A percentile compares a stretch with the other conserved stretches of the same genome.
These are phyloP conservation scores for Davidsoniella virescens DNA, from an alignment of 2,329 filamentous ascomycete species.

Conservation along the genomic window DNA sequence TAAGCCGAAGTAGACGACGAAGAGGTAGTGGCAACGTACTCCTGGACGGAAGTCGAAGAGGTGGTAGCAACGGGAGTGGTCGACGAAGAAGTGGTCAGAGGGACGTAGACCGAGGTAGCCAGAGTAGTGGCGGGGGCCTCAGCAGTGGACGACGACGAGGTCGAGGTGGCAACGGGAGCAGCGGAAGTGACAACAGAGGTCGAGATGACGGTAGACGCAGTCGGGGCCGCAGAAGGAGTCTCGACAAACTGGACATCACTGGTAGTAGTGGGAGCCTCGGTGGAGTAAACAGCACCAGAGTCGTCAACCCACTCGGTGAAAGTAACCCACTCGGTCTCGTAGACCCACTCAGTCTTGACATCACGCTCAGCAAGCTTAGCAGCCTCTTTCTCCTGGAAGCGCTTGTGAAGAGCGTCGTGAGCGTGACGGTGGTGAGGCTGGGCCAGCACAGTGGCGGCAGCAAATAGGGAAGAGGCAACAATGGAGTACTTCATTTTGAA, in stretches of 20 bases:
- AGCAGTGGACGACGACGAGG: constrained; percentile 14
- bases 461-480: constrained; percentile 24
- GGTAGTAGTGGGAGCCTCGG: constrained; percentile 14
- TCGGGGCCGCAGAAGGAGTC: constrained; percentile 12
- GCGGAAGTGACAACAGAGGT: constrained; percentile 16
- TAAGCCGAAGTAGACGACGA: background rate
- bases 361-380: constrained; percentile 2
- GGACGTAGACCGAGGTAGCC: constrained; percentile 17
- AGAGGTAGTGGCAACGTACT: constrained; percentile 1
- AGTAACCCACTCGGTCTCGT: constrained; percentile 25
- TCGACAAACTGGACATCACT: constrained; percentile 22
- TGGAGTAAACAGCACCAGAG: constrained; percentile 5
- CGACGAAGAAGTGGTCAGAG: constrained; percentile 14
- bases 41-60: background rate
- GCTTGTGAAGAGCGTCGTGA: constrained; percentile 22
- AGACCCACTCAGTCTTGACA: constrained; percentile 22
- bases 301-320: constrained; percentile 31
- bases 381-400: constrained; percentile 9
- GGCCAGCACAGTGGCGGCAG: constrained; percentile 29
- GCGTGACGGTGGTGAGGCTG: constrained; percentile 30
- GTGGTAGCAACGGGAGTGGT: constrained; percentile 1
- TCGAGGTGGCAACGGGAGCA: constrained; percentile 17
- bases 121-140: constrained; percentile 9
- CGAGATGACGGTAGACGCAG: background rate
- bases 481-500: constrained; percentile 29